These are phyloP conservation scores for Penicillium sp. DNA, from an alignment of 2,329 filamentous ascomycete species.

Conservation along the genomic window DNA sequence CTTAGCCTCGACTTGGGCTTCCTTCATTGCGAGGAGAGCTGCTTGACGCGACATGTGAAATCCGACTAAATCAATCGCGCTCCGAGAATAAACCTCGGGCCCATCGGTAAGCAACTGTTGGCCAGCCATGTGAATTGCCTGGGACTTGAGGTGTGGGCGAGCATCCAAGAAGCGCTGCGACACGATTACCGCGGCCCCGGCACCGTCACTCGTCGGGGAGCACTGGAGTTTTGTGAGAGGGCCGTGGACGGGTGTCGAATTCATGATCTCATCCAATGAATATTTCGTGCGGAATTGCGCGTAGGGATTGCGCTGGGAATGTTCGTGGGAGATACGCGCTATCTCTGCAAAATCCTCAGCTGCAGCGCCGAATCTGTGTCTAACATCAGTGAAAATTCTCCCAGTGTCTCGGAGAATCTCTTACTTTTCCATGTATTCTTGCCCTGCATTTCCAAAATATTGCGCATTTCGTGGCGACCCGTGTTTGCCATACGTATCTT, in stretches of 20 bases:
- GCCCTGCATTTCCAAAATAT: constrained; percentile 90
- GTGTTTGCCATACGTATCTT: constrained; percentile 72
- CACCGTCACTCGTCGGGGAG: constrained; percentile 92
- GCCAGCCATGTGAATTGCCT: constrained; percentile 83
- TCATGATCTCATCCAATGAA: constrained; percentile 75
- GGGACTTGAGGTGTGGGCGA: constrained; percentile 75
- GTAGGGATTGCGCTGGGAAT: constrained; percentile 89
- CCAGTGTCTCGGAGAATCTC: constrained; percentile 19
- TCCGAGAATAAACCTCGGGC: constrained; percentile 72
- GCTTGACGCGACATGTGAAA: constrained; percentile 79
- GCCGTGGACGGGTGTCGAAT: constrained; percentile 72
- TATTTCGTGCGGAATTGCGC: constrained; percentile 93
- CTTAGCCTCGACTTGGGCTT: constrained; percentile 61
- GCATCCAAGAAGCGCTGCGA: constrained; percentile 84
- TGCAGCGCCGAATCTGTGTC: constrained; percentile 71
- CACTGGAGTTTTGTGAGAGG: constrained; percentile 96
- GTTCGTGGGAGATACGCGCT: constrained; percentile 84
- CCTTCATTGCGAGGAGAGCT: constrained; percentile 64
- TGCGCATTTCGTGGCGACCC: constrained; percentile 83
- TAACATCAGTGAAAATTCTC: not conserved
- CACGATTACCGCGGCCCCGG: constrained; percentile 82
- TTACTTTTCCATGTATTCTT: constrained; percentile 91
- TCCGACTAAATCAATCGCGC: constrained; percentile 83
- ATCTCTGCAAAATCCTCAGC: constrained; percentile 90
- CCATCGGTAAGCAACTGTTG: constrained; percentile 84